Conservation (phyloP, 2,329 filamentous ascomycete species). For the Aspergillus thermomutatus region DNA sequence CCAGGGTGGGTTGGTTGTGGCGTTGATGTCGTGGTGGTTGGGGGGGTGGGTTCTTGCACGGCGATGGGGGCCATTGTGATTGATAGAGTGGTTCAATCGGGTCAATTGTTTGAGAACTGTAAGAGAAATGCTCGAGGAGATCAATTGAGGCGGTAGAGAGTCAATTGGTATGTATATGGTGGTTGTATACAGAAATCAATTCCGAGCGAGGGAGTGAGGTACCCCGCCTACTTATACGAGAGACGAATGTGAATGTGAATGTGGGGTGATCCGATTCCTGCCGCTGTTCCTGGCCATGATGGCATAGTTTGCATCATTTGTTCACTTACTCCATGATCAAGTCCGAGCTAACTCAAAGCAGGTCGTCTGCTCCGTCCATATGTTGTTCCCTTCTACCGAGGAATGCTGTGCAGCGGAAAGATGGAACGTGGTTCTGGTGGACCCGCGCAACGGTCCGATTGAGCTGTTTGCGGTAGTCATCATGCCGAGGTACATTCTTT, state of each 20-base stretch:
- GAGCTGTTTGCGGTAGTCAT: neutral
- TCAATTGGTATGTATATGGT: no score
- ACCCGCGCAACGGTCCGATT: neutral
- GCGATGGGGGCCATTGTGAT: slow-evolving; percentile 16
- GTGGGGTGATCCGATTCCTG: neutral
- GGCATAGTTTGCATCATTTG: neutral
- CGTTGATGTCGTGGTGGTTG: slow-evolving; percentile 3
- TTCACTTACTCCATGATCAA: neutral
- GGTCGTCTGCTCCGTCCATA: no score
- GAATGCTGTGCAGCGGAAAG: neutral
- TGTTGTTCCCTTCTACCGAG: neutral
- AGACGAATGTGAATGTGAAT: neutral
- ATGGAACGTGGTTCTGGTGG: neutral
- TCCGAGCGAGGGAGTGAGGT: neutral
- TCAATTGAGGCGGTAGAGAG: no score
- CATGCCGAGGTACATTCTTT: neutral
- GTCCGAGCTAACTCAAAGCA: neutral
- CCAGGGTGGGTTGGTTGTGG: slow-evolving; percentile 26
- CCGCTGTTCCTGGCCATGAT: neutral
- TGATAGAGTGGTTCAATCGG: neutral
- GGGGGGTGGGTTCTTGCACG: slow-evolving; percentile 19
- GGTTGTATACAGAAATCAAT: neutral
- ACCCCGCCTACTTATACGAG: neutral
- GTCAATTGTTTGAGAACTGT: neutral
- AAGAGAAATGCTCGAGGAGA: no score